These are phyloP conservation scores for Candida hungchunana DNA, from an alignment of 805 yeast species.

Conservation along the genomic window DNA sequence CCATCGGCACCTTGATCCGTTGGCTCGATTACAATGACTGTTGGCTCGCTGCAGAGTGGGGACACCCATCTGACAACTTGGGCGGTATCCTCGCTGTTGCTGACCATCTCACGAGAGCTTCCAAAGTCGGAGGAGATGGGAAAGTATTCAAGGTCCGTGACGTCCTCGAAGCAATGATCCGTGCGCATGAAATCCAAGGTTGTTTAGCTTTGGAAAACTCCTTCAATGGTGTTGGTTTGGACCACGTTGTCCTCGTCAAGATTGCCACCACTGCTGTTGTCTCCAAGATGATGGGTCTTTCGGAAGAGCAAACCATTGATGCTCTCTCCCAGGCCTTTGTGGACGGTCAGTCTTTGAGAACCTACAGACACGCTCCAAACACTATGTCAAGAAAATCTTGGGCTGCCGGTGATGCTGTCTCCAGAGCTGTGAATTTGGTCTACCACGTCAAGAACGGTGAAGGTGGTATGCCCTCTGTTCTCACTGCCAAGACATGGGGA, in stretches of 20 bases:
- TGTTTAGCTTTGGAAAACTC: slow-evolving; percentile 55
- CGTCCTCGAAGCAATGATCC: slow-evolving; percentile 52
- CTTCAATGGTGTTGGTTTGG: slow-evolving; percentile 54
- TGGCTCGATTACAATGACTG: slow-evolving; percentile 64
- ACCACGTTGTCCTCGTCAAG: slow-evolving; percentile 55
- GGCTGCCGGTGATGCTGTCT: slow-evolving; percentile 65
- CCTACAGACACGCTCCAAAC: slow-evolving; percentile 62
- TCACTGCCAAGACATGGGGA: slow-evolving; percentile 59
- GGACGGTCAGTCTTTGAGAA: slow-evolving; percentile 55
- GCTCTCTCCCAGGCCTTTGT: slow-evolving; percentile 58
- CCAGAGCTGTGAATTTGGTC: slow-evolving; percentile 55
- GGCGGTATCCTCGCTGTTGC: slow-evolving; percentile 59
- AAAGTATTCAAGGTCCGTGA: slow-evolving; percentile 43
- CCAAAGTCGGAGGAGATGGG: slow-evolving; percentile 39
- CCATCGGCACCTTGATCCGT: slow-evolving; percentile 52
- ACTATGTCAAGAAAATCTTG: slow-evolving; percentile 61
- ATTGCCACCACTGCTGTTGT: slow-evolving; percentile 60
- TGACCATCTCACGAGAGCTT: slow-evolving; percentile 47
- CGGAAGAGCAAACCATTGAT: slow-evolving; percentile 47
- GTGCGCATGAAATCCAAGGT: slow-evolving; percentile 64
- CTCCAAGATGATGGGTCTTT: slow-evolving; percentile 48
- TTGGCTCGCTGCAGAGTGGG: slow-evolving; percentile 71
- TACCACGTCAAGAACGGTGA: slow-evolving; percentile 49
- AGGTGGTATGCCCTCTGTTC: slow-evolving; percentile 53
- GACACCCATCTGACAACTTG: slow-evolving; percentile 59